These are phyloP conservation scores for Pugionium dolabratum DNA, from an alignment of 345 rosid genomes.

Conservation along the genomic window DNA sequence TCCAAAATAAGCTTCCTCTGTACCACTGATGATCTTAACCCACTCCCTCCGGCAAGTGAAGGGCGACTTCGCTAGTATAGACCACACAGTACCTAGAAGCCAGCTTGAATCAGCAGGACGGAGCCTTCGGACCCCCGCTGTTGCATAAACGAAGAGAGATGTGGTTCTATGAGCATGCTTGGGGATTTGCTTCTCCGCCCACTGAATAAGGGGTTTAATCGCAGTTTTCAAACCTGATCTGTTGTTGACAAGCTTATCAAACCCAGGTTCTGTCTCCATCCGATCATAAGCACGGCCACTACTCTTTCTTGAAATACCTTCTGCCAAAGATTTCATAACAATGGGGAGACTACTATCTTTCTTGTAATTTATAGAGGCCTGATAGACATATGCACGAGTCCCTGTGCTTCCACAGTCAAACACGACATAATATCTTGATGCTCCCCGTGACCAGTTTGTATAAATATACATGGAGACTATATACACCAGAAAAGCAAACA, in stretches of 20 bases:
- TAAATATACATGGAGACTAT: slow-evolving; percentile 55
- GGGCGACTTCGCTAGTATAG: slow-evolving; percentile 72
- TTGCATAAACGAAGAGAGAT: slow-evolving; percentile 86
- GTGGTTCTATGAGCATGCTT: slow-evolving; percentile 72
- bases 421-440: slow-evolving; percentile 81
- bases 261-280: slow-evolving; percentile 98
- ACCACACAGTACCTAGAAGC: slow-evolving; percentile 87
- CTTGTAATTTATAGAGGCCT: slow-evolving; percentile 60
- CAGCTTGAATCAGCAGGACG: slow-evolving; percentile 79
- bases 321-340: slow-evolving; percentile 62
- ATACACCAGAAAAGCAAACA: slow-evolving; percentile 61
- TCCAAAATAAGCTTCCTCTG: slow-evolving; percentile 94
- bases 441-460: slow-evolving; percentile 74
- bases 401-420: slow-evolving; percentile 99
- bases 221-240: slow-evolving; percentile 75
- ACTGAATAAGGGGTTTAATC: slow-evolving; percentile 74
- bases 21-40: slow-evolving; percentile 85
- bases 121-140: slow-evolving; percentile 94
- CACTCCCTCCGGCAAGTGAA: slow-evolving; percentile 74
- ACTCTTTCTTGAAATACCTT: slow-evolving; percentile 68
- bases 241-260: slow-evolving; percentile 78
- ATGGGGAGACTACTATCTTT: slow-evolving; percentile 73
- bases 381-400: slow-evolving; percentile 84
- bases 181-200: slow-evolving; percentile 97
- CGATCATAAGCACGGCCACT: slow-evolving; percentile 94